Evolutionary conservation across 805 yeast species (phyloP), one percentile per base, ranked within the genome.

Genomic region (Yarrowia sp.): DNA sequence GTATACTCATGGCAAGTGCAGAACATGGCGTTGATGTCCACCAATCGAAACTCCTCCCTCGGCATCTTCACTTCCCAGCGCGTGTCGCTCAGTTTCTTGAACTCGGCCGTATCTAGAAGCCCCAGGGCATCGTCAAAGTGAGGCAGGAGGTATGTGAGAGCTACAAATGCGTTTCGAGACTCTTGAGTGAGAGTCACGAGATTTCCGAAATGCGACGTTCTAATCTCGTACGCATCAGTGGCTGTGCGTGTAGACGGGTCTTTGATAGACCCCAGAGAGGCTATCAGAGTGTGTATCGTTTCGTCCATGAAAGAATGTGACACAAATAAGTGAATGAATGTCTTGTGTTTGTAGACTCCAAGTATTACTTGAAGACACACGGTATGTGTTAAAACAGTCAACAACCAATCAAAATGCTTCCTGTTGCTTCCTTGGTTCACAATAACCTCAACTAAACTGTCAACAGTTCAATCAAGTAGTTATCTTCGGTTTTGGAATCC

Each of bases 161-260:
- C 63, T 12, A 55, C 63, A 40, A 55, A 55, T 34, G 47, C 63
- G 38, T 55, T 55, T 10, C 63, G 63, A 1, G 63, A 24, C 36
- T 39, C 47, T n/a, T 40, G 63, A 3, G 63, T 55, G 24, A 55
- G 47, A 2, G 63, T 40, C 12, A 55, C 36, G 15, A 55, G 63
- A n/a, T 55, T 55, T 4, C 63, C 63, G 10, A 55, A 55, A n/a
- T 55, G 63, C 24, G 63, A 55, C 10, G 63, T 55, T 8, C 63
- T 47, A 6, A 55, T 42, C 47, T 55, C 63, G 30, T 20, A 55
- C 7, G 39, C 63, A 20, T 55, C 63, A 24, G 63, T 55, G 6
- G 63, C 63, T 12, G 63, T 55, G 5, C 63, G 9, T 1, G 63
- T 55, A 2, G 38, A n/a, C 3, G 63, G 63, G 17, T 55, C 63